Percentiles rank a stretch among this genome's conserved stretches.
Conservation (phyloP, 2,329 filamentous ascomycete genomes). For the Trichoderma harzianum region DNA sequence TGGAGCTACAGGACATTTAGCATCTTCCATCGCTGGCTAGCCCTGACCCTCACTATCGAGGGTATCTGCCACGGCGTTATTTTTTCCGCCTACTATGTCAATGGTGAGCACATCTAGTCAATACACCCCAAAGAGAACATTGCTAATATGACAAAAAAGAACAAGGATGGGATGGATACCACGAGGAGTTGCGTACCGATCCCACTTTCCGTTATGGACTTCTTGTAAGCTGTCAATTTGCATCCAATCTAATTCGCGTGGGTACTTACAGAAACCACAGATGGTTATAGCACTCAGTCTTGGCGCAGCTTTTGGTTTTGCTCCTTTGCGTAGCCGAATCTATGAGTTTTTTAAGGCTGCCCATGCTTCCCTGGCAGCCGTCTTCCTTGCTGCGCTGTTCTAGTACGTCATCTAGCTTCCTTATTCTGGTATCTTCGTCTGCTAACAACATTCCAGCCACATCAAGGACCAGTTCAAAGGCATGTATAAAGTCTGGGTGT, state of each 20-base stretch:
- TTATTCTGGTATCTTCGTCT: background rate
- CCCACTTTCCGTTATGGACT: slow-evolving; percentile 14
- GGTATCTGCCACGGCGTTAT: slow-evolving; percentile 49
- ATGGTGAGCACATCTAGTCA: slow-evolving; percentile 6
- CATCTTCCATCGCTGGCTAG: slow-evolving; percentile 60
- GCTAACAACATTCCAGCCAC: slow-evolving; percentile 18
- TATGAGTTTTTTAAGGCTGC: slow-evolving; percentile 45
- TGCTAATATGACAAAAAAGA: slow-evolving; percentile 4
- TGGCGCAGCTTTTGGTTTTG: slow-evolving; percentile 5
- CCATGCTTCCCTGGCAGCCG: slow-evolving; percentile 46
- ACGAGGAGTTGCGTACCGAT: slow-evolving; percentile 9
- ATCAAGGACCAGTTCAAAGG: slow-evolving; percentile 21
- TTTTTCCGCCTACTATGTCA: slow-evolving; percentile 23
- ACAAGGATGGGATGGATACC: slow-evolving; percentile 20
- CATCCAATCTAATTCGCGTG: too few species aligned
- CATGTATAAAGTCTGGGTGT: slow-evolving; percentile 28
- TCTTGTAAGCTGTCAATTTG: background rate
- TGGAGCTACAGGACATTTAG: slow-evolving; percentile 63
- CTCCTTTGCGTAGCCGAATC: slow-evolving; percentile 22
- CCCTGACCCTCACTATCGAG: slow-evolving; percentile 54
- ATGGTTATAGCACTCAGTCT: slow-evolving; percentile 17
- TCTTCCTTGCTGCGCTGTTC: slow-evolving; percentile 44
- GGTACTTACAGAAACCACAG: background rate
- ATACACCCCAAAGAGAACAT: background rate
- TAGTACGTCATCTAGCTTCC: slow-evolving; percentile 35